A percentile compares a stretch with the other conserved stretches of the same genome.
phyloP scores from a whole-genome alignment of 805 yeast species.

The Yamadazyma ubonensis region DNA sequence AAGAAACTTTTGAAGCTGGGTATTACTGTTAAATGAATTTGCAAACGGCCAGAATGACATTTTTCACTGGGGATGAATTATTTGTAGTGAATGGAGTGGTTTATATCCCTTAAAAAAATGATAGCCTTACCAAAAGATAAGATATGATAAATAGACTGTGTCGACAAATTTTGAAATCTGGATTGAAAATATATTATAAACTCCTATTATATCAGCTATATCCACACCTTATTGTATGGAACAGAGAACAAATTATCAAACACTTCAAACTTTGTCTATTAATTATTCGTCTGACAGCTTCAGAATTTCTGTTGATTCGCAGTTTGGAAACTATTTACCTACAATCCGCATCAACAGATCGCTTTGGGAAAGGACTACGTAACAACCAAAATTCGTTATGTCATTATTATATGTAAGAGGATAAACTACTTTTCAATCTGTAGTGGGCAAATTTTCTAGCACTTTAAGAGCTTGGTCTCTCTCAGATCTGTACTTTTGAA shows the following conservation, averaged over 20 bases:
- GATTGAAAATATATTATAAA: background rate
- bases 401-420: too few species aligned
- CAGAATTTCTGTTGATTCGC: slow-evolving; percentile 2
- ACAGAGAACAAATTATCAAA: background rate
- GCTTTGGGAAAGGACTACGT: too few species aligned
- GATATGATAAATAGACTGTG: background rate
- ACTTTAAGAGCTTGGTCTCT: slow-evolving; percentile 47
- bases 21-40: slow-evolving; percentile 34
- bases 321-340: background rate
- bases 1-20: slow-evolving; percentile 40
- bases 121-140: background rate
- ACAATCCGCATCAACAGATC: background rate
- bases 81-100: too few species aligned
- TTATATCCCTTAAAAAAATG: too few species aligned
- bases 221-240: background rate
- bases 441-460: slow-evolving; percentile 15
- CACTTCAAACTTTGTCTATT: background rate
- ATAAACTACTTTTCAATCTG: too few species aligned
- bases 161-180: background rate
- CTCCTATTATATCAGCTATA: background rate
- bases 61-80: background rate
- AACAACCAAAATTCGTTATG: too few species aligned
- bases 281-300: background rate
- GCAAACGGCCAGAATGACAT: slow-evolving; percentile 51
- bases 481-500: slow-evolving; percentile 47